Evolutionary conservation across 108 stramenopile species (phyloP), one percentile per base, ranked within the genome.

Genomic region (Stephanodiscus minutulus): DNA sequence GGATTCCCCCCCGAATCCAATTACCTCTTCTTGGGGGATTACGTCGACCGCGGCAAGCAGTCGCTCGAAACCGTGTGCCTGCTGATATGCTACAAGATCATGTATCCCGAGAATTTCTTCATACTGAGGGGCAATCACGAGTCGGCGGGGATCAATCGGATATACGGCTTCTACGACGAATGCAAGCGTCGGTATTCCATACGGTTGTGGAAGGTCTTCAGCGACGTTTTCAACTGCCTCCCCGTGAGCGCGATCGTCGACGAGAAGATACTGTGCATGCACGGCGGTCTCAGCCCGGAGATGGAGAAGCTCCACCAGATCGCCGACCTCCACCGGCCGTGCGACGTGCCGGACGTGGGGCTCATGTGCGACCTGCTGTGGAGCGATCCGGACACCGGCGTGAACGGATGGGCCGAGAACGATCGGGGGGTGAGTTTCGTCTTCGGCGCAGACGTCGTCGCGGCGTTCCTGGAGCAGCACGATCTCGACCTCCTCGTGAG

Each of bases 191-290:
- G 95, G 22, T 97, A 97, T 76, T 89, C 89, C 56, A 88, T 97
- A 72, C 92, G 95, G 70, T 74, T 98, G 1, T 98, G 97, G 96
- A 95, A 94, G 66, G 86, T 90, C 3, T 97, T 97, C 77, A 94
- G 93, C 18, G 97, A 98, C 83, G 89, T 90, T 53, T 98, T 98
- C 82, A 97, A 97, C 79, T 97, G 95, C 76, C 82, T 98, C 18
- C 96, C 97, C 9, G 90, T 96, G 12, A 83, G 90, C 7, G 97
- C 96, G 5, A 70, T 96, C 58, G 89, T 97, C 21, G 97, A 98
- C 64, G 97, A 96, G 58, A 97, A 97, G 82, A 98, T 98, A 61
- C 74, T 98, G 29, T 97, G 96, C 86, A 96, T 96, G 89, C 97
- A 98, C 58, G 97, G 97, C 8, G 97, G 96, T 33, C 72, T 98